phyloP scores from a whole-genome alignment of 805 yeast genomes.

The Aciculoconidium aculeatum region DNA sequence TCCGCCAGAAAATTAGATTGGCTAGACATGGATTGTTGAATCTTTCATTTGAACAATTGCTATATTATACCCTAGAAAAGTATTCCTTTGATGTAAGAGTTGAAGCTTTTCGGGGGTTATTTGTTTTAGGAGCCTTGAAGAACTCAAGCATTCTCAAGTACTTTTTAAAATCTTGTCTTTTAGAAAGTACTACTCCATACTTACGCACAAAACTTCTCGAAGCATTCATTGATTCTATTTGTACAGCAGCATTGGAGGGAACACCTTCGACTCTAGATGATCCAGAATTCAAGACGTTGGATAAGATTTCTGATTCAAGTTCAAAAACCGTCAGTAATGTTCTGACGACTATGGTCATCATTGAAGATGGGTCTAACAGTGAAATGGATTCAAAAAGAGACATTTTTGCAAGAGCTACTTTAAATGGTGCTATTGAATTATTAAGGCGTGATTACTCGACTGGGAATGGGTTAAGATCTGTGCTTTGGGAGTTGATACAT shows the following conservation, averaged over 20 bases:
- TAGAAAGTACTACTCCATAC: conserved; percentile 45
- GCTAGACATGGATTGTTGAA: conserved; percentile 49
- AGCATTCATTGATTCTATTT: conserved; percentile 47
- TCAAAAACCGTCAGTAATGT: conserved; percentile 13
- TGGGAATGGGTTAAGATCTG: conserved; percentile 50
- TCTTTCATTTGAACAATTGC: conserved; percentile 48
- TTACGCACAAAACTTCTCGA: conserved; percentile 46
- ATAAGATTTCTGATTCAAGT: conserved; percentile 17
- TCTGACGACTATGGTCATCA: conserved; percentile 44
- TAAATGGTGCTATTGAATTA: conserved; percentile 61
- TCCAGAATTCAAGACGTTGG: conserved; percentile 48
- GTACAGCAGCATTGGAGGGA: conserved; percentile 63
- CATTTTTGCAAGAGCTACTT: conserved; percentile 55
- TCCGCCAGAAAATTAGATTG: conserved; percentile 55
- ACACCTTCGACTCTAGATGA: conserved; percentile 55
- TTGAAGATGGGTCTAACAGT: conserved; percentile 45
- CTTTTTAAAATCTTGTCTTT: conserved; percentile 49
- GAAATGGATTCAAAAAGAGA: conserved; percentile 54
- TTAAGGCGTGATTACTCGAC: conserved; percentile 54
- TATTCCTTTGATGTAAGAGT: conserved; percentile 50
- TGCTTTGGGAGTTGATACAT: conserved; percentile 67
- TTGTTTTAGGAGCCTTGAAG: conserved; percentile 72
- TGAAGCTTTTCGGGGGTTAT: conserved; percentile 63
- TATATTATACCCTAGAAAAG: conserved; percentile 46
- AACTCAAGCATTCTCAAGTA: conserved; percentile 56